phyloP scores from a whole-genome alignment of 176 grass and related monocot genomes.

The Alopecurus myosuroides region DNA sequence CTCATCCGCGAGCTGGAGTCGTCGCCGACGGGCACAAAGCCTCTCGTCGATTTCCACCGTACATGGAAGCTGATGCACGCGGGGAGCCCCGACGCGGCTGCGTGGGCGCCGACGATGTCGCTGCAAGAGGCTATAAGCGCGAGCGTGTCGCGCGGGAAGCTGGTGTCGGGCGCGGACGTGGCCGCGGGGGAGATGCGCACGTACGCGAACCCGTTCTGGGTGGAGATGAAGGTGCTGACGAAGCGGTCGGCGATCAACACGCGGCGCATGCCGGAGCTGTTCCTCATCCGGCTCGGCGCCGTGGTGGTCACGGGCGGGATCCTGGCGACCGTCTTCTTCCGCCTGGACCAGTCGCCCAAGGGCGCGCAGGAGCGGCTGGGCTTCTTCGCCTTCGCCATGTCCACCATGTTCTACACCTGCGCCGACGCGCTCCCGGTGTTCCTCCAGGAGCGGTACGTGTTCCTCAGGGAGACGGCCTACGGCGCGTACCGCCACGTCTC shows the following conservation, averaged over 20 bases:
- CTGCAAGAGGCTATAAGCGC: conserved; percentile 82
- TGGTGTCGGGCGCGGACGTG: conserved; percentile 60
- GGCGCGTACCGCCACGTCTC: conserved; percentile 85
- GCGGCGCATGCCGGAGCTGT: conserved; percentile 73
- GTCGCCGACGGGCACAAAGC: conserved; percentile 43
- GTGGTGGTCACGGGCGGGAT: conserved; percentile 70
- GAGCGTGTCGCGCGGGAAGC: conserved; percentile 79
- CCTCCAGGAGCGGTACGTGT: conserved; percentile 86
- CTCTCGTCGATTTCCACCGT: conserved; percentile 67
- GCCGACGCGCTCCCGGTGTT: conserved; percentile 94
- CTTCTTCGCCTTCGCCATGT: conserved; percentile 98
- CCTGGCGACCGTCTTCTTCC: conserved; percentile 84
- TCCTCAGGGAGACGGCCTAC: conserved; percentile 89
- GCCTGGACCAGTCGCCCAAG: conserved; percentile 70
- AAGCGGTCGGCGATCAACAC: conserved; percentile 64
- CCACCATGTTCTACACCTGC: conserved; percentile 97
- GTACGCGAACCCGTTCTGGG: conserved; percentile 88
- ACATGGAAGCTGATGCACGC: conserved; percentile 46
- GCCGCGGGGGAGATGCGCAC: conserved; percentile 37
- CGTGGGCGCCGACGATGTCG: conserved; percentile 21
- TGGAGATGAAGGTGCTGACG: conserved; percentile 79
- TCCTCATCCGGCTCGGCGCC: conserved; percentile 57
- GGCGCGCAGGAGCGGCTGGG: conserved; percentile 85
- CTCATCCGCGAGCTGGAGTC: conserved; percentile 71
- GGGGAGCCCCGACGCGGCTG: neutral